phyloP scores from a whole-genome alignment of 345 rosid species.

The Salix udensis region DNA sequence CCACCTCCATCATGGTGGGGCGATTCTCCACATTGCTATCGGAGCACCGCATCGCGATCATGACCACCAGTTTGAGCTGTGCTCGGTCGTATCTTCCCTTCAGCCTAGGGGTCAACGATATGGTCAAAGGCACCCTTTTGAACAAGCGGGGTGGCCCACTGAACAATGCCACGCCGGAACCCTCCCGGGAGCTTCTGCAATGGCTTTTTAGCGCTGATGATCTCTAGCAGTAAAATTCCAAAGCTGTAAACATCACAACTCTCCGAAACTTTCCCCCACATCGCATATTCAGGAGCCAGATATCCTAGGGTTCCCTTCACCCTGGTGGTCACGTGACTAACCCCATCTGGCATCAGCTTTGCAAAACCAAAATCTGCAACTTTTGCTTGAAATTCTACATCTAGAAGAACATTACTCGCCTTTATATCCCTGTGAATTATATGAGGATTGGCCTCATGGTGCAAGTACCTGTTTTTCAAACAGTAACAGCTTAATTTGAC shows the following conservation, averaged over 20 bases:
- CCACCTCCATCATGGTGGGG: constrained; percentile 55
- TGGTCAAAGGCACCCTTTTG: constrained; percentile 49
- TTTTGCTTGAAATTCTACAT: constrained; percentile 50
- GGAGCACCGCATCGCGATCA: constrained; percentile 47
- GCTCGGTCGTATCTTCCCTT: constrained; percentile 40
- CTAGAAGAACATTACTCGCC: constrained; percentile 63
- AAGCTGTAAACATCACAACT: constrained; percentile 67
- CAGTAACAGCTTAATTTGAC: neutral
- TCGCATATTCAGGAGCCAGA: constrained; percentile 73
- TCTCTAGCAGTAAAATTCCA: constrained; percentile 56
- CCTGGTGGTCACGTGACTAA: constrained; percentile 58
- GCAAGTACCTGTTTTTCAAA: constrained; percentile 47
- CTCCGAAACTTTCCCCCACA: constrained; percentile 75
- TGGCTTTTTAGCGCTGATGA: constrained; percentile 54
- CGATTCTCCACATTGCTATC: constrained; percentile 44
- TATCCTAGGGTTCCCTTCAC: constrained; percentile 69
- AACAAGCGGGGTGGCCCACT: constrained; percentile 52
- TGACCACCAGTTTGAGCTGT: constrained; percentile 34
- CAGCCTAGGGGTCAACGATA: constrained; percentile 47
- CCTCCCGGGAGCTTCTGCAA: constrained; percentile 56
- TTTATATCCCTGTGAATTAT: constrained; percentile 69
- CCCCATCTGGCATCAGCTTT: constrained; percentile 59
- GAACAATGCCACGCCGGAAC: constrained; percentile 50
- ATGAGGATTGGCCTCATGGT: constrained; percentile 60
- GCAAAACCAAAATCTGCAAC: constrained; percentile 77